Conservation (phyloP, 164 flowering plant genomes). For the Euptelea pleiosperma region DNA sequence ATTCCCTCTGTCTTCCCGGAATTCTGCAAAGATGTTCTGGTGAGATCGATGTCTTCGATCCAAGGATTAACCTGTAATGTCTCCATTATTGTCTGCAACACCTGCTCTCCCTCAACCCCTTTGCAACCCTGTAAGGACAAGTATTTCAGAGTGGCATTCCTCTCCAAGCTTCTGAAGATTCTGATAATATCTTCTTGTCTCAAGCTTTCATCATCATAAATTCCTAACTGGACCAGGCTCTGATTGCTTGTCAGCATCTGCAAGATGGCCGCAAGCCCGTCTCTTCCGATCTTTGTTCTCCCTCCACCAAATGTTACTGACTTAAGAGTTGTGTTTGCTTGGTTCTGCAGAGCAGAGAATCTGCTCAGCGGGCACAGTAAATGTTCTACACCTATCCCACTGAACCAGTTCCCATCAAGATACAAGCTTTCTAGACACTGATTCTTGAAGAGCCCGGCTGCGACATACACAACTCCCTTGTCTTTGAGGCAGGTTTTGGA, state of each 20-base stretch:
- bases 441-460: conserved; percentile 90
- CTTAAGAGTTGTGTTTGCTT: conserved; percentile 75
- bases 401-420: conserved; percentile 72
- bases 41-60: conserved; percentile 83
- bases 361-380: conserved; percentile 83
- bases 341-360: conserved; percentile 69
- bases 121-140: conserved; percentile 80
- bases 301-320: conserved; percentile 72
- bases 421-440: conserved; percentile 48
- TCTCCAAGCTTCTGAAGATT: conserved; percentile 72
- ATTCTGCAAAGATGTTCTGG: conserved; percentile 66
- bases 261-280: conserved; percentile 64
- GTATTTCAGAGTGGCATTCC: conserved; percentile 58
- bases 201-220: conserved; percentile 64
- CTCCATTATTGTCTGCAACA: conserved; percentile 68
- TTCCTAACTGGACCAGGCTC: conserved; percentile 54
- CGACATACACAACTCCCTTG: conserved; percentile 79
- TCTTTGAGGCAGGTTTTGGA: conserved; percentile 75
- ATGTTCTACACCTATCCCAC: conserved; percentile 80
- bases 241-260: conserved; percentile 71
- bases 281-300: conserved; percentile 65
- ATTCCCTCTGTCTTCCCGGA: conserved; percentile 60
- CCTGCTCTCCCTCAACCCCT: conserved; percentile 69
- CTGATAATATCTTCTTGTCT: conserved; percentile 58
- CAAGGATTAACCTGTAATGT: conserved; percentile 80